phyloP scores from a whole-genome alignment of 1,284 basidiomycete genomes.

The Cutaneotrichosporon sp. region DNA sequence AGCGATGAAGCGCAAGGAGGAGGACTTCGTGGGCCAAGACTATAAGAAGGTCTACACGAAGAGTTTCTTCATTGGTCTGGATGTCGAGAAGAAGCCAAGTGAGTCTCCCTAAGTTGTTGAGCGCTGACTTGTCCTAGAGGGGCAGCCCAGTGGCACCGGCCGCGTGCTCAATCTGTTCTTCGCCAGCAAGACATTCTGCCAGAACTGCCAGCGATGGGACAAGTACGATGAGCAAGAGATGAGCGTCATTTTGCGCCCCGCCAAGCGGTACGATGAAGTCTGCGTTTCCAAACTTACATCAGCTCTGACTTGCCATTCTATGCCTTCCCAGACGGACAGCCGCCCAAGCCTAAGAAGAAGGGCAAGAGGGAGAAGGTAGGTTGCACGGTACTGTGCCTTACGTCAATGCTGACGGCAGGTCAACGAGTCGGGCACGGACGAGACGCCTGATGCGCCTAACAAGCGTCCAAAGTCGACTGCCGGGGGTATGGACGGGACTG shows the following conservation, averaged over 20 bases:
- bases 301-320: constrained; percentile 42
- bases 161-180: constrained; percentile 92
- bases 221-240: constrained; percentile 87
- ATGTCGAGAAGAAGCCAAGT: constrained; percentile 87
- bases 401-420: constrained; percentile 2
- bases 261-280: constrained; percentile 67
- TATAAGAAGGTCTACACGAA: constrained; percentile 81
- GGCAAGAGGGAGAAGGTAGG: constrained; percentile 39
- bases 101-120: constrained; percentile 52
- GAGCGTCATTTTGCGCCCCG: constrained; percentile 90
- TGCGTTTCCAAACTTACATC: background rate
- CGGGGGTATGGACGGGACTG: background rate
- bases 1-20: constrained; percentile 66
- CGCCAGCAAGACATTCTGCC: constrained; percentile 93
- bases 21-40: constrained; percentile 73
- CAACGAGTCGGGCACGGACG: constrained; percentile 24
- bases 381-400: too few relatives aligned
- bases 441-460: constrained; percentile 28
- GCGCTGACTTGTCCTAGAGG: constrained; percentile 27
- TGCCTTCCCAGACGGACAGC: constrained; percentile 42
- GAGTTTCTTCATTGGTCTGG: constrained; percentile 93
- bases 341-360: constrained; percentile 44
- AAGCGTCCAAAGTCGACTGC: constrained; percentile 39
- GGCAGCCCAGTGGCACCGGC: constrained; percentile 26
- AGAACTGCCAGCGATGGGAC: constrained; percentile 92